phyloP scores from a whole-genome alignment of 768 basidiomycete genomes.

The Hemileccinum impolitum region DNA sequence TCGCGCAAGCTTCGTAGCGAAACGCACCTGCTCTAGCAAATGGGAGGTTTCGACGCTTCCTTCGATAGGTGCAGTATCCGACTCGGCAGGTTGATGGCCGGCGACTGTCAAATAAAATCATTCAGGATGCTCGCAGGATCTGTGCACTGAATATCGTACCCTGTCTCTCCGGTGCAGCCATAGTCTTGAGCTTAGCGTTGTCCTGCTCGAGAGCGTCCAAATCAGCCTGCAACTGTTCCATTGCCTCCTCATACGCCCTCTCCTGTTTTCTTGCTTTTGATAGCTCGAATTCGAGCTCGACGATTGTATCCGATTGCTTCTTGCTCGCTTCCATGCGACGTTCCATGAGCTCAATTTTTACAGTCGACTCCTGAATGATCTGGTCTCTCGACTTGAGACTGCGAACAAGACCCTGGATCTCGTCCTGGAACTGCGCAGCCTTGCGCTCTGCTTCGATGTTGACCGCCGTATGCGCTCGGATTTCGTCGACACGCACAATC shows the following conservation, averaged over 20 bases:
- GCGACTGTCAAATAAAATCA: constrained; percentile 31
- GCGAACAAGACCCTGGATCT: constrained; percentile 83
- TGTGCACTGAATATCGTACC: constrained; percentile 38
- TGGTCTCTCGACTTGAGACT: constrained; percentile 88
- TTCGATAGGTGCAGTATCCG: constrained; percentile 66
- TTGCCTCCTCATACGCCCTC: constrained; percentile 85
- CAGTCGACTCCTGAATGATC: constrained; percentile 78
- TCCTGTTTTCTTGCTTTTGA: constrained; percentile 84
- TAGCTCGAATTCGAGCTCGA: constrained; percentile 78
- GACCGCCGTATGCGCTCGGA: constrained; percentile 78
- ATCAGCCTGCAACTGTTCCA: constrained; percentile 90
- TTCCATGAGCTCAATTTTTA: constrained; percentile 96
- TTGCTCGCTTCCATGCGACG: constrained; percentile 87
- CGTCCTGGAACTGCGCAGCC: constrained; percentile 80
- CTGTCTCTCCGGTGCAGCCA: constrained; percentile 67
- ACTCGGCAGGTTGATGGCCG: constrained; percentile 49
- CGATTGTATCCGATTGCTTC: constrained; percentile 83
- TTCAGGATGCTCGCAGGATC: background rate
- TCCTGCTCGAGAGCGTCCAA: constrained; percentile 86
- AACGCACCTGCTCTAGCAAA: constrained; percentile 75
- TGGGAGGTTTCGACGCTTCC: constrained; percentile 85
- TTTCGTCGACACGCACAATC: constrained; percentile 75
- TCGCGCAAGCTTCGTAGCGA: constrained; percentile 2
- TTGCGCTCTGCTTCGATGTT: constrained; percentile 93
- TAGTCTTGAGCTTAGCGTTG: constrained; percentile 74